A percentile compares a stretch with the other conserved stretches of the same genome.
Conservation (phyloP, 176 grass and related monocot species). For the Hyparrhenia diplandra region DNA sequence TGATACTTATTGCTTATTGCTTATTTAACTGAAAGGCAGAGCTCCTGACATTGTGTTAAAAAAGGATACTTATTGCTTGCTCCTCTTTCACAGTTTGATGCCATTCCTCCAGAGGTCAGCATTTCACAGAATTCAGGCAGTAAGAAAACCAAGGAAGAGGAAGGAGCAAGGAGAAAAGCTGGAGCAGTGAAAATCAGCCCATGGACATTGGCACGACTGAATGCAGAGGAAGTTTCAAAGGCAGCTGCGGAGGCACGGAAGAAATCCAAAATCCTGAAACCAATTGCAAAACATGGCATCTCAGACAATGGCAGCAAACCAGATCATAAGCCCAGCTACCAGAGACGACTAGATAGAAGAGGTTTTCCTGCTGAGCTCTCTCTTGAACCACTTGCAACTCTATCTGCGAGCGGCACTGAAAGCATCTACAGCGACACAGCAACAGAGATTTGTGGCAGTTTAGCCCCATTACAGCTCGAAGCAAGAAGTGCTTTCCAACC, state of each 20-base stretch:
- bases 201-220: slow-evolving; percentile 93
- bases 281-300: slow-evolving; percentile 40
- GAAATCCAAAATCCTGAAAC: slow-evolving; percentile 89
- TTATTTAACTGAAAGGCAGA: no score
- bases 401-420: slow-evolving; percentile 58
- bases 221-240: slow-evolving; percentile 96
- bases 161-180: slow-evolving; percentile 63
- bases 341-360: slow-evolving; percentile 38
- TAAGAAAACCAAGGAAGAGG: slow-evolving; percentile 64
- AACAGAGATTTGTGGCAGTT: slow-evolving; percentile 49
- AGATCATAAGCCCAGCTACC: slow-evolving; percentile 20
- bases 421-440: slow-evolving; percentile 44
- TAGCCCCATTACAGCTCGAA: slow-evolving; percentile 90
- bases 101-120: slow-evolving; percentile 77
- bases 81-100: slow-evolving; percentile 68
- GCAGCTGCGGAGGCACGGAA: slow-evolving; percentile 77
- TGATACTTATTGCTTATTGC: background rate
- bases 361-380: slow-evolving; percentile 59
- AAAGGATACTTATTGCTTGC: background rate
- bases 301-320: slow-evolving; percentile 35
- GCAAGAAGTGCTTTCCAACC: slow-evolving; percentile 82
- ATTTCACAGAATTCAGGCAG: slow-evolving; percentile 51
- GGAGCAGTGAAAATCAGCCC: slow-evolving; percentile 85
- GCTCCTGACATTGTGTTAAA: no score
- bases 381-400: slow-evolving; percentile 71